Conservation (phyloP, 345 rosid genomes). For the Pistacia integerrima region DNA sequence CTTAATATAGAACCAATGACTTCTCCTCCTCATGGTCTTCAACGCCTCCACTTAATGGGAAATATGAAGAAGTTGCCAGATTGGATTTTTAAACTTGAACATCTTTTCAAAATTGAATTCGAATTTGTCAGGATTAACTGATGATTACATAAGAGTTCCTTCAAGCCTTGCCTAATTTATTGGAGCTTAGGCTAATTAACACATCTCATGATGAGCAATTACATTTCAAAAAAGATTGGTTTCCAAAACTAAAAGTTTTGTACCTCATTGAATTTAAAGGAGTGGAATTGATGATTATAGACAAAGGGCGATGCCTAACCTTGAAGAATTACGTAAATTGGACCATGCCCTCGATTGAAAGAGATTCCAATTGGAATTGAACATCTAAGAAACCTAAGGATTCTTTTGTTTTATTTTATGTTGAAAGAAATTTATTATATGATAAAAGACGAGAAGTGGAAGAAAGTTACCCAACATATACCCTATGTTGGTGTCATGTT, state of each 20-base stretch:
- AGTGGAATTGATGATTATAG: background rate
- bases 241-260: background rate
- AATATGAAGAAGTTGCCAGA: background rate
- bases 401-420: background rate
- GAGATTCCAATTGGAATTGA: background rate
- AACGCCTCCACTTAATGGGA: background rate
- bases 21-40: constrained; percentile 3
- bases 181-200: background rate
- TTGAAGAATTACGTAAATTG: background rate
- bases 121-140: background rate
- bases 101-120: background rate
- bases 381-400: background rate
- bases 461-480: background rate
- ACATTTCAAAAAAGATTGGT: background rate
- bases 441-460: background rate
- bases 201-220: background rate
- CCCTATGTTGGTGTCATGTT: too few relatives aligned
- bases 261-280: background rate
- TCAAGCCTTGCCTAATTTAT: too few relatives aligned
- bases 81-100: constrained; percentile 1
- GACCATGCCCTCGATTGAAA: background rate
- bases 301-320: background rate
- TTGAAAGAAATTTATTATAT: background rate
- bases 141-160: too few relatives aligned
- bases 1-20: background rate